Evolutionary conservation across 2,329 filamentous ascomycete genomes (phyloP), one percentile per base, ranked within the genome.

Genomic region (Colletotrichum godetiae): DNA sequence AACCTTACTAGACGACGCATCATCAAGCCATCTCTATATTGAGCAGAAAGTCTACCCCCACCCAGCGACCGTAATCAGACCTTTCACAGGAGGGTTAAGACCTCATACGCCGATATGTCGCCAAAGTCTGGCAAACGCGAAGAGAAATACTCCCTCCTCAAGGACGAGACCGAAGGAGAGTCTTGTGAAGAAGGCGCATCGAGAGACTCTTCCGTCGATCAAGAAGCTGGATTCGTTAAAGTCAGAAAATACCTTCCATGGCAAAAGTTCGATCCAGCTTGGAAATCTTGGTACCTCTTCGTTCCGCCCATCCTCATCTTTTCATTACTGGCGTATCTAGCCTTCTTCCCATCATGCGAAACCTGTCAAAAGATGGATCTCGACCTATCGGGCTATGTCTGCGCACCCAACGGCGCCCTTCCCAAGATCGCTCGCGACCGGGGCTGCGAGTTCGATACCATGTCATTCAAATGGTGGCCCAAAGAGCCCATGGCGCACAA

Each of bases 381-480:
- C 29, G 55, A 57, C 55, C 10, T 31, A 8, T 61, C 63, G 12
- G 68, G 68, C 5, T 67, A 72, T 22, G 63, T 62, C 49, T 67
- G 63, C 63, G 63, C 68, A 3, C 63, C 68, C 12, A 61, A 67
- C 49, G 68, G 63, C 33, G 68, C 68, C 8, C 31, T 61, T 10
- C 68, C 68, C n/a, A 55, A 61, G 5, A 67, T 67, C 15, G 68
- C 68, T 4, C 68, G 68, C 31, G 63, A 67, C 27, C 24, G 68
- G 22, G 68, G 68, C 2, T 72, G 68, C 63, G 68, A 72, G 57
- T 72, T 72, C 49, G 63, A 67, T 49, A 72, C 63, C n/a, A 67
- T 72, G 56, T 67, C 68, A 1, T 67, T 67, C 49, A 67, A 72
- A 13, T 72, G 68, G 68, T 72, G 57, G 31, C 62, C 62, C 24